Base-by-base conservation (phyloP, 176 grass and related monocot genomes). In the Guadua angustifolia region DNA sequence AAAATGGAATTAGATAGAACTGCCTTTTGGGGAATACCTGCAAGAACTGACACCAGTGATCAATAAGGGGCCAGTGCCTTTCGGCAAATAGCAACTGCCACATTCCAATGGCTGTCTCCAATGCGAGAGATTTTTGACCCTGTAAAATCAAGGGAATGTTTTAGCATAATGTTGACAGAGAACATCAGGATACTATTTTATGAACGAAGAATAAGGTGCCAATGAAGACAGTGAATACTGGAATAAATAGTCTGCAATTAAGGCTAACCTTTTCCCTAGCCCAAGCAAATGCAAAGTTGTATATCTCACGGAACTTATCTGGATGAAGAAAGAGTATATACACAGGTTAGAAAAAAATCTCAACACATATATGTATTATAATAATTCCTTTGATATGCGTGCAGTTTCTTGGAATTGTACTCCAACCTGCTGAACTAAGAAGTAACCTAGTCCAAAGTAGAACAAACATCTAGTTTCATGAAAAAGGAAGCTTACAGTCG, bases 281-380 rank as follows among this genome's bases (percentile, higher is more conserved):
- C 97, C 97, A 99, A 86, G 77, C 70, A 89, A 99, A 99, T 22
- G 97, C 90, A 26, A 99, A 99, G 86, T 94, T 94, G 91, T 99
- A 99, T 69, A 99, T 99, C 68, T 99, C 97, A 86, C 91, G 82
- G 75, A 99, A 99, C 70, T 99, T 99, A 80, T 99, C 97, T 99
- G 97, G 45, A 47, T 80, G 68, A 83, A 35, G 18, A 78, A 86
- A 91, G 38, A 86, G 64, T 38, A 62, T 64, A 81, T 32, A 75
- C 24, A 83, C 26, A 66, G 36, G 39, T 88, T 89, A 25, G 80
- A 61, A 61, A 62, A 59, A 79, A 3, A 7, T 73, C 39, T 84
- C 69, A 46, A 25, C 55, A 66, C 55, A 82, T 38, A 32, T 89
- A 73, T 58, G 58, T 32, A 29, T 32, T 32, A 32, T 63, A 32